Evolutionary conservation across 2,329 filamentous ascomycete genomes (phyloP).

Genomic region (Zalaria obscura): DNA sequence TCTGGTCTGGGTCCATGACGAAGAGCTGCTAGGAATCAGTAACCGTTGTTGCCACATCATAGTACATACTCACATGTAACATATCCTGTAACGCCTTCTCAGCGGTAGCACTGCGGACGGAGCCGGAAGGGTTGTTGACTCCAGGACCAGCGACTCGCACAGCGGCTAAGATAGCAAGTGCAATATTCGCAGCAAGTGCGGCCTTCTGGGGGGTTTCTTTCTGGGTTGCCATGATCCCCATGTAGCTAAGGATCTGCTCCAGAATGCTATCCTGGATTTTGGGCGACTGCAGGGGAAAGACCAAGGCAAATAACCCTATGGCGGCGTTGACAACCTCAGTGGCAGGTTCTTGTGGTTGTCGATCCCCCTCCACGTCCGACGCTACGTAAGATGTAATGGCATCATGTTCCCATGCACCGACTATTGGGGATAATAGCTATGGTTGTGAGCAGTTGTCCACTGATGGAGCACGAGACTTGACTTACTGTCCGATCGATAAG

Average conservation of each 20-base stretch:
- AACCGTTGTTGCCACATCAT: background rate
- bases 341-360: conserved; percentile 57
- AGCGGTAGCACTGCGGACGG: conserved; percentile 55
- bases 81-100: conserved; percentile 58
- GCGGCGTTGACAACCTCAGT: conserved; percentile 93
- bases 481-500: conserved; percentile 42
- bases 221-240: conserved; percentile 76
- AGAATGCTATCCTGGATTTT: conserved; percentile 94
- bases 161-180: conserved; percentile 63
- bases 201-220: conserved; percentile 79
- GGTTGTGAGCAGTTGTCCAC: conserved; percentile 6
- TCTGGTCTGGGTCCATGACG: conserved; percentile 70
- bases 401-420: conserved; percentile 77
- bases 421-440: conserved; percentile 47
- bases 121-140: conserved; percentile 38
- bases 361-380: conserved; percentile 11
- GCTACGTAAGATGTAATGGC: conserved; percentile 64
- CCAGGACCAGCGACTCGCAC: conserved; percentile 75
- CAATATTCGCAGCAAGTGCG: conserved; percentile 82
- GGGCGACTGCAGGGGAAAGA: conserved; percentile 72
- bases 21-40: conserved; percentile 38
- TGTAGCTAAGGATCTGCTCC: conserved; percentile 81
- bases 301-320: conserved; percentile 83
- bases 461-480: background rate
- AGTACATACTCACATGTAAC: conserved; percentile 51